These are phyloP conservation scores for Onygenales sp. DNA, from an alignment of 2,329 filamentous ascomycete genomes.

Conservation along the genomic window DNA sequence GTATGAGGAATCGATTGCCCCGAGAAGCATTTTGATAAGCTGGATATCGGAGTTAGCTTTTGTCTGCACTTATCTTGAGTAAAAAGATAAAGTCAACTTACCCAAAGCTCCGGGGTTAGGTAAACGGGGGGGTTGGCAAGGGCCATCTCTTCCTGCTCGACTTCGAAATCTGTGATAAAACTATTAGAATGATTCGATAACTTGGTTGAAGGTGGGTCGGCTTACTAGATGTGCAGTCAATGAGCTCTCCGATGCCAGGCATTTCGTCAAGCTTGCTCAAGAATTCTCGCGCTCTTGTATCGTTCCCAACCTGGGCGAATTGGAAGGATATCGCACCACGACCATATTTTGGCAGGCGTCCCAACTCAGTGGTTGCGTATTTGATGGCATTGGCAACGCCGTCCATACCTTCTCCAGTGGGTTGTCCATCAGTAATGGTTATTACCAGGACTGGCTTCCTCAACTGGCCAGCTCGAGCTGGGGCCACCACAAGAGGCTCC, in stretches of 20 bases:
- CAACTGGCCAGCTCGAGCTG: conserved; percentile 44
- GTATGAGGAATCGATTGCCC: conserved; percentile 56
- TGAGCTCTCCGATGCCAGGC: conserved; percentile 49
- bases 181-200: neutral
- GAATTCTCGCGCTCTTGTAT: conserved; percentile 55
- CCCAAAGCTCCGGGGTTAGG: conserved; percentile 56
- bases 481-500: conserved; percentile 48
- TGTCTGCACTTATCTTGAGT: neutral
- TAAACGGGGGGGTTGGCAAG: conserved; percentile 52
- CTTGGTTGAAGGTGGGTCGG: conserved; percentile 9
- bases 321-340: conserved; percentile 55
- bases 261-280: conserved; percentile 55
- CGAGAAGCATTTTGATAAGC: conserved; percentile 57
- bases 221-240: conserved; percentile 62
- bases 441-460: conserved; percentile 58
- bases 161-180: conserved; percentile 48
- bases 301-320: conserved; percentile 61
- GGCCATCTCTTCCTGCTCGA: conserved; percentile 58
- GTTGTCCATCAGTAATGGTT: conserved; percentile 57
- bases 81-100: conserved; percentile 16
- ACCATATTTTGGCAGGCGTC: conserved; percentile 42
- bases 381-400: conserved; percentile 50
- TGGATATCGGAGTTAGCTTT: conserved; percentile 15
- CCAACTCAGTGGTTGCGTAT: conserved; percentile 43
- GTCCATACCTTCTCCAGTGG: conserved; percentile 50